Evolutionary conservation across 768 basidiomycete species (phyloP).

Genomic region (Mycena vitilis): DNA sequence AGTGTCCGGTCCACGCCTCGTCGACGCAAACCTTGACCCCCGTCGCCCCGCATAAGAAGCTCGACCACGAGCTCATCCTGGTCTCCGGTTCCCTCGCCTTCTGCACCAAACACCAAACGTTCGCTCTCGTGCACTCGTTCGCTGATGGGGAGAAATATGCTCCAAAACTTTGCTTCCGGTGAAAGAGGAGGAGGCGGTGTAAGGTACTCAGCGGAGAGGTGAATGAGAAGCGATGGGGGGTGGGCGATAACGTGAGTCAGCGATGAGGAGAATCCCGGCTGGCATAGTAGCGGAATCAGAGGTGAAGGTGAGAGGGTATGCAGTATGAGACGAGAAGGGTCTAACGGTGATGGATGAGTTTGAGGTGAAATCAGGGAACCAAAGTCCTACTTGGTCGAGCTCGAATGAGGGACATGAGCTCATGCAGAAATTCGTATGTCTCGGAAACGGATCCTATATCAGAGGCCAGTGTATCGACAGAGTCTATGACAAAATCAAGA

Average conservation of each 20-base stretch:
- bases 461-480: slow-evolving; percentile 70
- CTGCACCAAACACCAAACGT: slow-evolving; percentile 67
- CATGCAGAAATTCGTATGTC: slow-evolving; percentile 63
- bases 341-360: slow-evolving; percentile 47
- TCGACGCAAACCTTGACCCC: slow-evolving; percentile 52
- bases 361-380: slow-evolving; percentile 12
- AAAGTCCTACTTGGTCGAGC: slow-evolving; percentile 61
- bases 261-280: slow-evolving; percentile 73
- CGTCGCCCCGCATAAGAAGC: slow-evolving; percentile 61
- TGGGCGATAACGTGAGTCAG: slow-evolving; percentile 75
- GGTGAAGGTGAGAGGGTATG: slow-evolving; percentile 64
- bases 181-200: slow-evolving; percentile 76
- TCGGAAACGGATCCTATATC: slow-evolving; percentile 68
- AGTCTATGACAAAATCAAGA: slow-evolving; percentile 78
- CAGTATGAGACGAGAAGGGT: slow-evolving; percentile 68
- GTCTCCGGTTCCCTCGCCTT: slow-evolving; percentile 62
- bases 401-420: slow-evolving; percentile 57
- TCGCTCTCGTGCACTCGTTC: slow-evolving; percentile 71
- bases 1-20: slow-evolving; percentile 68
- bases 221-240: slow-evolving; percentile 73
- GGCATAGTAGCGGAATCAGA: slow-evolving; percentile 65
- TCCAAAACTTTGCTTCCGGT: slow-evolving; percentile 81
- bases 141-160: slow-evolving; percentile 76
- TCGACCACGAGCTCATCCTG: slow-evolving; percentile 70
- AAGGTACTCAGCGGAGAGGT: slow-evolving; percentile 78